These are phyloP conservation scores for Cetraspora pellucida DNA, from an alignment of 192 early-diverging fungal species.

Conservation along the genomic window DNA sequence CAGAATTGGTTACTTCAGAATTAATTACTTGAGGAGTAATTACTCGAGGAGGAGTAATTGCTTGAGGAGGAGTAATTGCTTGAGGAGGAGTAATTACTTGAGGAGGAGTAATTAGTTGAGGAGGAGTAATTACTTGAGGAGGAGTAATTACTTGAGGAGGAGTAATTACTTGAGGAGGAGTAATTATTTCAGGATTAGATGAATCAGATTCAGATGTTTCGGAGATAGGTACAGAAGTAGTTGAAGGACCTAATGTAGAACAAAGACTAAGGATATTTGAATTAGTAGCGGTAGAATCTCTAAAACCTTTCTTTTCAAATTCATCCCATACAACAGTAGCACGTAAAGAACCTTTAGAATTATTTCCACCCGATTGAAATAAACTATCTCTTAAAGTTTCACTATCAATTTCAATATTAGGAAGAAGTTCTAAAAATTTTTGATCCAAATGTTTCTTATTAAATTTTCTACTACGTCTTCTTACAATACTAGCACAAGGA, in stretches of 20 bases:
- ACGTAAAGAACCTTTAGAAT: not conserved
- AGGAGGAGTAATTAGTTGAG: too few species aligned
- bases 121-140: too few species aligned
- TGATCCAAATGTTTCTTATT: not conserved
- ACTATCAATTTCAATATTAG: not conserved
- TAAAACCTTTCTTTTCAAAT: not conserved
- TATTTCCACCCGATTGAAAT: not conserved
- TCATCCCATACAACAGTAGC: not conserved
- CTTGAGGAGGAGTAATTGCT: too few species aligned
- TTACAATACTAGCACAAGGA: not conserved
- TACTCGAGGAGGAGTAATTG: not conserved
- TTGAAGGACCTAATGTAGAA: not conserved
- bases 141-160: too few species aligned
- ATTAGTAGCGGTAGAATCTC: not conserved
- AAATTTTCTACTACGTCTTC: not conserved
- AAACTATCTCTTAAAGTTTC: not conserved
- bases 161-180: too few species aligned
- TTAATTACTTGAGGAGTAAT: too few species aligned
- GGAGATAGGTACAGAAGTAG: not conserved
- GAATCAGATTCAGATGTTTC: not conserved
- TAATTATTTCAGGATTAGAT: not conserved
- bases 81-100: too few species aligned
- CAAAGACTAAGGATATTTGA: conserved; percentile 11
- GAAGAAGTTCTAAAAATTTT: not conserved
- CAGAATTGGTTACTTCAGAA: not conserved